Conservation (phyloP, 208 protist genomes). For the Acanthamoeba triangularis region DNA sequence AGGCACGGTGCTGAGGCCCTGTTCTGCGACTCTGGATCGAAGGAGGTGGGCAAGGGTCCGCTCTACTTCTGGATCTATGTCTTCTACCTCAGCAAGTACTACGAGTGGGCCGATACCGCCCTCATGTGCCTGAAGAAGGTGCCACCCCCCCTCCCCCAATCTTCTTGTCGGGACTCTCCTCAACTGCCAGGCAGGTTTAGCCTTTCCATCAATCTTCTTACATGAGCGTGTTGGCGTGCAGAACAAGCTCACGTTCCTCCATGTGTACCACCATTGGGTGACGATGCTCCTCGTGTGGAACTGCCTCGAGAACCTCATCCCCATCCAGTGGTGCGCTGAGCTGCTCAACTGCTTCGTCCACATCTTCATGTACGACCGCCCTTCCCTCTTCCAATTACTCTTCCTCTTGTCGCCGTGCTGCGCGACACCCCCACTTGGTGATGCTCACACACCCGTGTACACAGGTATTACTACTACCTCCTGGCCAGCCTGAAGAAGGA, state of each 20-base stretch:
- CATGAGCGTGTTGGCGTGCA: not conserved
- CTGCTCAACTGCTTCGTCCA: slow-evolving; percentile 77
- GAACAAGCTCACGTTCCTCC: slow-evolving; percentile 80
- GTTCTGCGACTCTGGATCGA: slow-evolving; percentile 45
- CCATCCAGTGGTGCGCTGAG: slow-evolving; percentile 68
- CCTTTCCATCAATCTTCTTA: not conserved
- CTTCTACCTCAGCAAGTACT: slow-evolving; percentile 79
- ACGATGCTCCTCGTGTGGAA: slow-evolving; percentile 73
- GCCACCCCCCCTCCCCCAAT: not conserved
- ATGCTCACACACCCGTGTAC: too few relatives aligned
- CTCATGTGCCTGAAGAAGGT: slow-evolving; percentile 82
- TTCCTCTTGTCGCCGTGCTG: not conserved
- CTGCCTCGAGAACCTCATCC: slow-evolving; percentile 56
- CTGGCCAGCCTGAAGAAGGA: slow-evolving; percentile 43
- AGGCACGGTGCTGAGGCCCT: slow-evolving; percentile 16
- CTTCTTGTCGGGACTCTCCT: too few relatives aligned
- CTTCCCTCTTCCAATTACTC: too few relatives aligned
- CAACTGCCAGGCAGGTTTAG: not conserved
- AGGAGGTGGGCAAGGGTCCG: slow-evolving; percentile 60
- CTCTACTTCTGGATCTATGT: slow-evolving; percentile 78
- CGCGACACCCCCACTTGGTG: not conserved
- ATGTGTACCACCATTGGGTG: slow-evolving; percentile 84
- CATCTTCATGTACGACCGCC: slow-evolving; percentile 77
- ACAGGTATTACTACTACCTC: slow-evolving; percentile 80
- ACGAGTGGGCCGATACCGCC: slow-evolving; percentile 84